These are phyloP conservation scores for Hapsidospora chrysogenum DNA, from an alignment of 495 filamentous ascomycete genomes.

Conservation along the genomic window DNA sequence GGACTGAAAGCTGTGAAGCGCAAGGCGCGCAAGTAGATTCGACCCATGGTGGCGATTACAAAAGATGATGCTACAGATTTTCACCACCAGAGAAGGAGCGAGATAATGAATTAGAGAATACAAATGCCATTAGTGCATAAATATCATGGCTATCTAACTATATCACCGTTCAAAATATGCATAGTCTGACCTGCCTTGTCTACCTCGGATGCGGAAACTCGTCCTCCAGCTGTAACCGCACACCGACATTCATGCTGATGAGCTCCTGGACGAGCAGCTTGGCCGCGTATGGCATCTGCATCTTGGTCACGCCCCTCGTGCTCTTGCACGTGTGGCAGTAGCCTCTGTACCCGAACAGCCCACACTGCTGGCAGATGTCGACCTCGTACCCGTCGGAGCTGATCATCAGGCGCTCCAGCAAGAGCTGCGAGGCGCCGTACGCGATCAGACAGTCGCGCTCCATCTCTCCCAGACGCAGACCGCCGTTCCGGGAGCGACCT, in stretches of 20 bases:
- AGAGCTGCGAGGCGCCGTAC: conserved; percentile 80
- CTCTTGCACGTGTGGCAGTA: conserved; percentile 87
- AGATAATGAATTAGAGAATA: too few species aligned
- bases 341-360: conserved; percentile 83
- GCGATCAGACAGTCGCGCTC: conserved; percentile 95
- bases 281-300: conserved; percentile 97
- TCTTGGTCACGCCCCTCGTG: conserved; percentile 60
- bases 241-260: conserved; percentile 92
- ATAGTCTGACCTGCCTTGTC: too few species aligned
- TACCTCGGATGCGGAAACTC: conserved; percentile 53
- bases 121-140: too few species aligned
- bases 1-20: conserved; percentile 27
- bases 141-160: too few species aligned
- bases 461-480: conserved; percentile 94
- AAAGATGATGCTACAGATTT: too few species aligned
- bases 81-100: too few species aligned
- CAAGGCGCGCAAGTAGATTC: conserved; percentile 7
- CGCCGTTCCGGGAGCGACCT: conserved; percentile 81
- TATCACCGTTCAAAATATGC: too few species aligned
- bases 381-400: conserved; percentile 78
- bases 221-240: conserved; percentile 71
- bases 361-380: conserved; percentile 84
- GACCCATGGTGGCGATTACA: too few species aligned
- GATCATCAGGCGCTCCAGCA: conserved; percentile 89
- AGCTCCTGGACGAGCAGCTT: conserved; percentile 95